Evolutionary conservation across 148 eudicot species (phyloP).

Genomic region (Silene latifolia): DNA sequence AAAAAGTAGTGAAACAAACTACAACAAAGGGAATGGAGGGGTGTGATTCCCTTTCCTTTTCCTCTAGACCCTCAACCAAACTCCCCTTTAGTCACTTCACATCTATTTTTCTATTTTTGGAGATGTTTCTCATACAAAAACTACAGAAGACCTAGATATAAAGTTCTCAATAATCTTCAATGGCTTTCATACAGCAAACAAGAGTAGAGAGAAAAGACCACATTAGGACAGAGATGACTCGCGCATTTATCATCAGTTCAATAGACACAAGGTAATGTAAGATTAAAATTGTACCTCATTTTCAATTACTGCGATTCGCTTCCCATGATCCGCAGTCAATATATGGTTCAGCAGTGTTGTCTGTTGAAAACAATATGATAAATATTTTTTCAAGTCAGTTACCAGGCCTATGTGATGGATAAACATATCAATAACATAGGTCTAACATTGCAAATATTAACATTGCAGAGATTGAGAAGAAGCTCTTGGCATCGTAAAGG

Average conservation of each 20-base stretch:
- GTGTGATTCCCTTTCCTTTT: too few relatives aligned
- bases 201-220: not conserved
- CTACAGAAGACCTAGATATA: not conserved
- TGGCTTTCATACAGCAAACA: not conserved
- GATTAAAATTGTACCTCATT: slow-evolving; percentile 35
- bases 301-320: slow-evolving; percentile 48
- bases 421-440: not conserved
- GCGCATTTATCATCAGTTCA: not conserved
- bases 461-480: not conserved
- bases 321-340: slow-evolving; percentile 52
- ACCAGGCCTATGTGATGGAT: not conserved
- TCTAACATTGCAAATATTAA: not conserved
- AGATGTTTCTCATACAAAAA: too few relatives aligned
- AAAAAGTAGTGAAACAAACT: too few relatives aligned
- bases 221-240: not conserved
- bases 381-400: not conserved
- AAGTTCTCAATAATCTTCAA: not conserved
- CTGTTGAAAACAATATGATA: slow-evolving; percentile 38
- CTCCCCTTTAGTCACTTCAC: not conserved
- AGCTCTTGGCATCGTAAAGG: not conserved
- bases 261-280: not conserved
- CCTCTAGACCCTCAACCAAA: too few relatives aligned
- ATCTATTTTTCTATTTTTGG: not conserved
- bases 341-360: slow-evolving; percentile 68
- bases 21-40: too few relatives aligned